Percentiles rank a stretch among this genome's conserved stretches.
phyloP scores from a whole-genome alignment of 306 rosid genomes.

The Rosa rugosa region DNA sequence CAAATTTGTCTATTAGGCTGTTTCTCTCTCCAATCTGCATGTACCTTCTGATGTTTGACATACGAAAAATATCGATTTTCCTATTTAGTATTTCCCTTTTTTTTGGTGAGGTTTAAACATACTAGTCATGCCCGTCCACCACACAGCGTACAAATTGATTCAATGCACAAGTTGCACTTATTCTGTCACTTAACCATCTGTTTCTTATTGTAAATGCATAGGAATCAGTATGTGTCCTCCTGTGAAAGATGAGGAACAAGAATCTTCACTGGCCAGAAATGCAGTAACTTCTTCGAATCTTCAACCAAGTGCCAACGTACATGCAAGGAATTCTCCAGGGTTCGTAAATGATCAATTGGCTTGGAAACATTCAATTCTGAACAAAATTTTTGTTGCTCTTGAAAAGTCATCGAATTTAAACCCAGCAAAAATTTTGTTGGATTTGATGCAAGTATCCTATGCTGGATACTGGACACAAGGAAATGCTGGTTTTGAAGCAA shows the following conservation, averaged over 20 bases:
- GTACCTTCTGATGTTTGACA: not conserved
- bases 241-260: not conserved
- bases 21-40: not conserved
- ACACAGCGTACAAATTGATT: not conserved
- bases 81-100: not conserved
- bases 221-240: not conserved
- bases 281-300: constrained; percentile 12
- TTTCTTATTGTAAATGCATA: not conserved
- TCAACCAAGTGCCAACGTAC: constrained; percentile 18
- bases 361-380: constrained; percentile 20
- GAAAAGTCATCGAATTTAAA: too few species aligned
- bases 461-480: too few species aligned
- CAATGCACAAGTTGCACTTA: not conserved
- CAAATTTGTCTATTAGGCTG: not conserved
- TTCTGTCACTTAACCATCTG: not conserved
- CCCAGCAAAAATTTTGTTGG: too few species aligned
- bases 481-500: too few species aligned
- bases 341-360: constrained; percentile 22
- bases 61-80: not conserved
- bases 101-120: not conserved
- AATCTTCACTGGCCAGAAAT: not conserved
- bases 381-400: too few species aligned
- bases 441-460: too few species aligned
- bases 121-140: not conserved
- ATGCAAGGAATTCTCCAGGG: constrained; percentile 25